Evolutionary conservation across 164 flowering plant genomes (phyloP).

Genomic region (Nymphaea colorata): DNA sequence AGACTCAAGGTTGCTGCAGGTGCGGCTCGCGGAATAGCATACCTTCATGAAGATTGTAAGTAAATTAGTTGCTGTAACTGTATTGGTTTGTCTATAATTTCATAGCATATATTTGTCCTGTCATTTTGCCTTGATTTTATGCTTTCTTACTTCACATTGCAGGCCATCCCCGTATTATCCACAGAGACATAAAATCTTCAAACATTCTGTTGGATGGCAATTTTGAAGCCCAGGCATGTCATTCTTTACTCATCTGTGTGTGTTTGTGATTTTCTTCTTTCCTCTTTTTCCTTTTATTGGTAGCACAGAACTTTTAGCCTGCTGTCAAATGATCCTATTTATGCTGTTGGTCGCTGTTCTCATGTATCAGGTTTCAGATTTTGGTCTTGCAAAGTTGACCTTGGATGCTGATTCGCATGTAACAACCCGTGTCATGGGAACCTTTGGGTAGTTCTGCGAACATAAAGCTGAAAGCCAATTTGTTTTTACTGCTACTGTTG

Average conservation of each 20-base stretch:
- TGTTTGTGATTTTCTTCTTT: neutral
- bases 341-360: neutral
- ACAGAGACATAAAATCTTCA: constrained; percentile 89
- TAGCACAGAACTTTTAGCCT: neutral
- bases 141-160: constrained; percentile 6
- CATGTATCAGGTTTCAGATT: constrained; percentile 68
- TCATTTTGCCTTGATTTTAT: neutral
- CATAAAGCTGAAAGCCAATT: neutral
- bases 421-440: constrained; percentile 90
- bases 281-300: neutral
- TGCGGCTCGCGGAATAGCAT: constrained; percentile 87
- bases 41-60: constrained; percentile 91
- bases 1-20: constrained; percentile 69
- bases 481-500: neutral
- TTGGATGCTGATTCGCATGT: constrained; percentile 67
- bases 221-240: constrained; percentile 73
- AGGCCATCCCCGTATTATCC: constrained; percentile 92
- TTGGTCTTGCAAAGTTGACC: constrained; percentile 85
- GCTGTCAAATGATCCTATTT: neutral
- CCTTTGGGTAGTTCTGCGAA: constrained; percentile 59
- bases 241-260: neutral
- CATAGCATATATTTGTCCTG: neutral
- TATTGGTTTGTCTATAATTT: neutral
- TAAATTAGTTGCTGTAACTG: neutral
- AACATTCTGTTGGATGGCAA: constrained; percentile 75